Conservation (phyloP, 2,329 filamentous ascomycete genomes). For the Aureobasidium zeae region DNA sequence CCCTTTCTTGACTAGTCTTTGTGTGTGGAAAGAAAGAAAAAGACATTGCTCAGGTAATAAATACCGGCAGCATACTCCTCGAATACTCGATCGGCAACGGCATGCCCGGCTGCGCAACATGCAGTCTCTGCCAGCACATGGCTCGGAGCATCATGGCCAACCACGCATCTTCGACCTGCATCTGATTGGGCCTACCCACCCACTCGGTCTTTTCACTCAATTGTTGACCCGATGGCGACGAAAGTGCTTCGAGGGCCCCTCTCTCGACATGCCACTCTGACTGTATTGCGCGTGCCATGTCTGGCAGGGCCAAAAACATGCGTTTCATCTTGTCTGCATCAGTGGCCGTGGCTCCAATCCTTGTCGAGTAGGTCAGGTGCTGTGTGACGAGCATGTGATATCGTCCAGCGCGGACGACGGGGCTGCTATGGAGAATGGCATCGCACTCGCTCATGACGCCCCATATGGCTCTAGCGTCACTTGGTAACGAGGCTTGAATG, state of each 20-base stretch:
- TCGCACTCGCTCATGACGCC: conserved; percentile 6
- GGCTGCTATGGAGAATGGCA: neutral
- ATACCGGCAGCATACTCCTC: conserved; percentile 11
- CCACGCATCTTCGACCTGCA: conserved; percentile 12
- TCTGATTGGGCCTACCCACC: conserved; percentile 3
- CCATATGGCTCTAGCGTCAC: neutral
- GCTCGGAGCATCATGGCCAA: conserved; percentile 12
- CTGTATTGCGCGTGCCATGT: conserved; percentile 1
- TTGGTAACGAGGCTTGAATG: neutral
- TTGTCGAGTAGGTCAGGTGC: conserved; percentile 1
- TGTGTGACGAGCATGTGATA: conserved; percentile 5
- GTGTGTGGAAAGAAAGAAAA: too few species aligned
- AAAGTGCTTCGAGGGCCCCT: neutral
- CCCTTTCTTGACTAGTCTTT: too few species aligned
- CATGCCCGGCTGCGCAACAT: conserved; percentile 8
- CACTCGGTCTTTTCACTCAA: neutral
- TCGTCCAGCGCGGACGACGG: conserved; percentile 7
- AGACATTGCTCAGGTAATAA: conserved; percentile 11
- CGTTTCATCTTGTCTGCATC: conserved; percentile 11
- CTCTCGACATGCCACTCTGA: conserved; percentile 1
- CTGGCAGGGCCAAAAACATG: conserved; percentile 5
- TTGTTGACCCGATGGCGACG: neutral
- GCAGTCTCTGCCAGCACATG: conserved; percentile 14
- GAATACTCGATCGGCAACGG: conserved; percentile 4
- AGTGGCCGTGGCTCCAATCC: neutral